Percentiles rank a stretch among this genome's conserved stretches.
Conservation (phyloP, 257 asterid genomes). For the Fraxinus cuspidata region DNA sequence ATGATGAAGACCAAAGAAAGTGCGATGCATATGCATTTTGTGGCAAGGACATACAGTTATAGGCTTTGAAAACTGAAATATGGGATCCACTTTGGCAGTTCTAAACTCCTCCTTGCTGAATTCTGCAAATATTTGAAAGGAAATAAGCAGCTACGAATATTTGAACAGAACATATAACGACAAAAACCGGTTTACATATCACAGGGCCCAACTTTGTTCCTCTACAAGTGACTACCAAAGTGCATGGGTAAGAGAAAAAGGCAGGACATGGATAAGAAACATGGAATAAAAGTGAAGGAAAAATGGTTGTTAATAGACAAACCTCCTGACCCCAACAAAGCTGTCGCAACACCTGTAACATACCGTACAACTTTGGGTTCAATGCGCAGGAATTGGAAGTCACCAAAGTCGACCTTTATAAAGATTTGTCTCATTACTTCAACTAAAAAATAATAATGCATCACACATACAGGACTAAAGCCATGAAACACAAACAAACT, state of each 20-base stretch:
- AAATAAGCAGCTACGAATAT: slow-evolving; percentile 22
- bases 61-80: slow-evolving; percentile 86
- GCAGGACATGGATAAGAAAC: slow-evolving; percentile 9
- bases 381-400: slow-evolving; percentile 83
- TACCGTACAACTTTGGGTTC: slow-evolving; percentile 79
- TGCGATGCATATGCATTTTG: background rate
- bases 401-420: slow-evolving; percentile 95
- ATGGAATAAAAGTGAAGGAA: slow-evolving; percentile 7
- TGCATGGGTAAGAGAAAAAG: slow-evolving; percentile 1
- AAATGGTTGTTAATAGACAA: slow-evolving; percentile 24
- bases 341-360: slow-evolving; percentile 92
- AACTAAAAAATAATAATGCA: slow-evolving; percentile 14
- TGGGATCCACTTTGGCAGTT: slow-evolving; percentile 79
- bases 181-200: background rate
- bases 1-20: background rate
- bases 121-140: slow-evolving; percentile 48
- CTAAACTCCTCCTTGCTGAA: slow-evolving; percentile 72
- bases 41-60: slow-evolving; percentile 55
- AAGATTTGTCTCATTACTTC: slow-evolving; percentile 26
- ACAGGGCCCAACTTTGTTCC: slow-evolving; percentile 3
- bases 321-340: slow-evolving; percentile 94
- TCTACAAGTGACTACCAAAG: background rate
- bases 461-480: background rate
- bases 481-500: slow-evolving; percentile 8
- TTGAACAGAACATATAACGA: background rate